Evolutionary conservation across 2,329 filamentous ascomycete genomes (phyloP).

Genomic region (Stagonosporopsis tanaceti): DNA sequence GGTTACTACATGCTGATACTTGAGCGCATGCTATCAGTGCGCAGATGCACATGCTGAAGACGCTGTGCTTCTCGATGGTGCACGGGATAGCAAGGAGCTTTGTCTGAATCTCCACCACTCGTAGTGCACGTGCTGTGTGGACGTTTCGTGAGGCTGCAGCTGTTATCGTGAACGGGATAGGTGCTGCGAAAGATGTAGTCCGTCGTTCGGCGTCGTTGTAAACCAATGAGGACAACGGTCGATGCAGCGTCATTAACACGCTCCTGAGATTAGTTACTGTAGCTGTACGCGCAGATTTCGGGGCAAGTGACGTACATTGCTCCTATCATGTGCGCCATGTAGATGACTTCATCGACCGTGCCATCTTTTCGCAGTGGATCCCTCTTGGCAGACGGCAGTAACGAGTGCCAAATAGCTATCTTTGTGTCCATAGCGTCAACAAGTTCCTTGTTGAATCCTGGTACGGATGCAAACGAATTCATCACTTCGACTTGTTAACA

Average conservation of each 20-base stretch:
- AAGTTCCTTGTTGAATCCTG: slow-evolving; percentile 56
- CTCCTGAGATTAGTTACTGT: slow-evolving; percentile 23
- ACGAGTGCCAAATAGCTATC: slow-evolving; percentile 76
- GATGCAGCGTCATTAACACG: slow-evolving; percentile 50
- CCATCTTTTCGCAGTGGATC: slow-evolving; percentile 73
- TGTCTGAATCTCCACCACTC: slow-evolving; percentile 78
- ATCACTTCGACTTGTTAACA: slow-evolving; percentile 55
- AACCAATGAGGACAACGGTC: slow-evolving; percentile 48
- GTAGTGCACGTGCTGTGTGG: slow-evolving; percentile 81
- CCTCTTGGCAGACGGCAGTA: slow-evolving; percentile 76
- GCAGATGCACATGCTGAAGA: slow-evolving; percentile 41
- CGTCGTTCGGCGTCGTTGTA: slow-evolving; percentile 41
- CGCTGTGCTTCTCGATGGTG: slow-evolving; percentile 72
- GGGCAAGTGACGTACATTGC: slow-evolving; percentile 48
- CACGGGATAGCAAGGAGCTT: slow-evolving; percentile 77
- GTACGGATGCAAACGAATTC: slow-evolving; percentile 44
- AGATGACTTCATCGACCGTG: slow-evolving; percentile 84
- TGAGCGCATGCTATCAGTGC: slow-evolving; percentile 42
- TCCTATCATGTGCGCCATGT: slow-evolving; percentile 83
- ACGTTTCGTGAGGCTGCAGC: slow-evolving; percentile 51
- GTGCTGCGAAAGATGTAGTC: slow-evolving; percentile 67
- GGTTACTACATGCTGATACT: slow-evolving; percentile 69
- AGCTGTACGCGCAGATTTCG: neutral
- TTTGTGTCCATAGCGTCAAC: slow-evolving; percentile 72
- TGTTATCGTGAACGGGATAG: slow-evolving; percentile 59